Conservation (phyloP, 2,329 filamentous ascomycete species). For the Neobulgaria alba region DNA sequence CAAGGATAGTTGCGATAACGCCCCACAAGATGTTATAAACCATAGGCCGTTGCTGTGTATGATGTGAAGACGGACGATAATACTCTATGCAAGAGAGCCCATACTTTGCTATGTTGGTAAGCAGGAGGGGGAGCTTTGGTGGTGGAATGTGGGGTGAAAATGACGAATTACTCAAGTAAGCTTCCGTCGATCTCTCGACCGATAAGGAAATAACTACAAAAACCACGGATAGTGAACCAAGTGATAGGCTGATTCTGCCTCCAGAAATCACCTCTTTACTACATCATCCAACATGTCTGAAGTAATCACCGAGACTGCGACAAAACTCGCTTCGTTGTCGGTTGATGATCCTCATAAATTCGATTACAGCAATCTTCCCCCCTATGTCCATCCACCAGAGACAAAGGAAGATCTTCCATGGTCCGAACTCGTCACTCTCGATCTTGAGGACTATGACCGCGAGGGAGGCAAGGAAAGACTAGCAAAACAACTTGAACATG, state of each 20-base stretch:
- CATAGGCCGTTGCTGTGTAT: too few species aligned
- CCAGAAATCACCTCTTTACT: background rate
- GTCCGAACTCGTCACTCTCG: constrained; percentile 47
- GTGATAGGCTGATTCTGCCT: background rate
- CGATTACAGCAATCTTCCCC: background rate
- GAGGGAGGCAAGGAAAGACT: constrained; percentile 42
- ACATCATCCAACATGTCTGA: background rate
- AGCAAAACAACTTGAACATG: constrained; percentile 43
- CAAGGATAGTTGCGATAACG: too few species aligned
- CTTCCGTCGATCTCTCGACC: background rate
- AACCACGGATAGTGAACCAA: background rate
- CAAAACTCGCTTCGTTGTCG: background rate
- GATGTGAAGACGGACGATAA: too few species aligned
- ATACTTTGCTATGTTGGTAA: background rate
- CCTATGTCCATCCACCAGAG: background rate
- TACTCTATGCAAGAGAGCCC: too few species aligned
- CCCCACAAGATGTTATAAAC: too few species aligned
- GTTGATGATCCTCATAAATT: background rate
- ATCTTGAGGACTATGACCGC: constrained; percentile 39
- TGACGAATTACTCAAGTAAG: background rate
- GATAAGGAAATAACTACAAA: background rate
- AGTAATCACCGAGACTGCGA: background rate
- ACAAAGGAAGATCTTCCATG: constrained; percentile 26
- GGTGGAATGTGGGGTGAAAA: background rate
- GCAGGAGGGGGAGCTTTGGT: background rate